Percentiles rank a stretch among this genome's conserved stretches.
Conservation (phyloP, 345 rosid species). For the Salix exigua region DNA sequence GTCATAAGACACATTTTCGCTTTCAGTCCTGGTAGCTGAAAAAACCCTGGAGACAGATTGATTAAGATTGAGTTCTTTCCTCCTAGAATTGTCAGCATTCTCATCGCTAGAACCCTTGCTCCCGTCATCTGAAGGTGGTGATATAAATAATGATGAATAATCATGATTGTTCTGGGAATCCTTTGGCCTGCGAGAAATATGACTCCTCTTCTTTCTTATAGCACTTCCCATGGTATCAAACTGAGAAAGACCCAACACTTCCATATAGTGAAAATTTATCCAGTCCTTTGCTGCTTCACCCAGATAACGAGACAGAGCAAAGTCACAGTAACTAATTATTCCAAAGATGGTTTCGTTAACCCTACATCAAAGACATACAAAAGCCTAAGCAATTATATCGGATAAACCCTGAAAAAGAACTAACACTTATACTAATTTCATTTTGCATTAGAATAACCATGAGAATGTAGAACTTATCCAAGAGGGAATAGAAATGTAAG, state of each 20-base stretch:
- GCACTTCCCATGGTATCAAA: slow-evolving; percentile 40
- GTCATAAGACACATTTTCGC: slow-evolving; percentile 28
- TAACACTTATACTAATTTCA: not conserved
- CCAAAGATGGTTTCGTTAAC: not conserved
- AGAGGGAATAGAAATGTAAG: not conserved
- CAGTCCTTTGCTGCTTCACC: slow-evolving; percentile 11
- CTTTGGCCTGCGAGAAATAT: slow-evolving; percentile 56
- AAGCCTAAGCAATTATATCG: not conserved
- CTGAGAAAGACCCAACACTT: slow-evolving; percentile 34
- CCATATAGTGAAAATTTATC: slow-evolving; percentile 39
- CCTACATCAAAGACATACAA: slow-evolving; percentile 1
- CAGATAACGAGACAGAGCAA: slow-evolving; percentile 4
- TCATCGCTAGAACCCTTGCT: slow-evolving; percentile 71
- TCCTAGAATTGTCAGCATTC: slow-evolving; percentile 44
- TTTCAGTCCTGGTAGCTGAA: slow-evolving; percentile 33
- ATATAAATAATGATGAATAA: slow-evolving; percentile 29
- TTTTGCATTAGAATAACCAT: not conserved
- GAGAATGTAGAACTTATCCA: not conserved
- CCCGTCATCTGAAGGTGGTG: slow-evolving; percentile 43
- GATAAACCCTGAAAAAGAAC: not conserved
- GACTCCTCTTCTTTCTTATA: slow-evolving; percentile 72
- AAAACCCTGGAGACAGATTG: slow-evolving; percentile 49
- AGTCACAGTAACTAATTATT: not conserved
- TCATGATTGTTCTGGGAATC: slow-evolving; percentile 39
- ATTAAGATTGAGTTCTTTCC: slow-evolving; percentile 71